Evolutionary conservation across 2,329 filamentous ascomycete genomes (phyloP).

Genomic region (Aspergillus glaucus): DNA sequence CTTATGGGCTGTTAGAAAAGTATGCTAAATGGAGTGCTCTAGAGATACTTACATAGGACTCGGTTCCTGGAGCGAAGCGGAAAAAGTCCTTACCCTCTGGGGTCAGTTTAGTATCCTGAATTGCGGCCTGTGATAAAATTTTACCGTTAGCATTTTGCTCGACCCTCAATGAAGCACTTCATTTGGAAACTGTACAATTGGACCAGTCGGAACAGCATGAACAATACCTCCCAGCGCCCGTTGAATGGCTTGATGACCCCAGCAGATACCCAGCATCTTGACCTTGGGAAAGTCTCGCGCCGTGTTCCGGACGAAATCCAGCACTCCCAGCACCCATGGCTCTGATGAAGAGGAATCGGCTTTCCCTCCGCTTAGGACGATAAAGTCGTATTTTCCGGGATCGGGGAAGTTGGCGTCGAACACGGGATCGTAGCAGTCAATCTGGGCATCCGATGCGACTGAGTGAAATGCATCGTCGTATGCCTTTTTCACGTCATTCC

Average conservation of each 20-base stretch:
- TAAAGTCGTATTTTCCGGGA: slow-evolving; percentile 36
- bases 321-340: slow-evolving; percentile 40
- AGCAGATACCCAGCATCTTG: slow-evolving; percentile 37
- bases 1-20: slow-evolving; percentile 11
- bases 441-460: slow-evolving; percentile 2
- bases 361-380: slow-evolving; percentile 41
- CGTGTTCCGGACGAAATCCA: slow-evolving; percentile 34
- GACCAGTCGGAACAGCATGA: slow-evolving; percentile 26
- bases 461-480: slow-evolving; percentile 1
- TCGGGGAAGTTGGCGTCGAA: slow-evolving; percentile 25
- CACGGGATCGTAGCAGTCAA: slow-evolving; percentile 23
- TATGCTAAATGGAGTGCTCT: no score
- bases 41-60: slow-evolving; percentile 1
- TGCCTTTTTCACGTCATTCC: slow-evolving; percentile 3
- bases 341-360: slow-evolving; percentile 26
- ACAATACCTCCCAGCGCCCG: slow-evolving; percentile 29
- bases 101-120: slow-evolving; percentile 29
- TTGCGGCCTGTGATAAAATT: slow-evolving; percentile 27
- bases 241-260: slow-evolving; percentile 42
- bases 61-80: slow-evolving; percentile 8
- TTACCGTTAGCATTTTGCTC: neutral
- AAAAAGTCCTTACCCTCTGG: slow-evolving; percentile 36
- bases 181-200: slow-evolving; percentile 2
- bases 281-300: slow-evolving; percentile 21
- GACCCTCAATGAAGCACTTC: no score